Evolutionary conservation across 2,329 filamentous ascomycete species (phyloP).

Genomic region (Furcasterigmium furcatum): DNA sequence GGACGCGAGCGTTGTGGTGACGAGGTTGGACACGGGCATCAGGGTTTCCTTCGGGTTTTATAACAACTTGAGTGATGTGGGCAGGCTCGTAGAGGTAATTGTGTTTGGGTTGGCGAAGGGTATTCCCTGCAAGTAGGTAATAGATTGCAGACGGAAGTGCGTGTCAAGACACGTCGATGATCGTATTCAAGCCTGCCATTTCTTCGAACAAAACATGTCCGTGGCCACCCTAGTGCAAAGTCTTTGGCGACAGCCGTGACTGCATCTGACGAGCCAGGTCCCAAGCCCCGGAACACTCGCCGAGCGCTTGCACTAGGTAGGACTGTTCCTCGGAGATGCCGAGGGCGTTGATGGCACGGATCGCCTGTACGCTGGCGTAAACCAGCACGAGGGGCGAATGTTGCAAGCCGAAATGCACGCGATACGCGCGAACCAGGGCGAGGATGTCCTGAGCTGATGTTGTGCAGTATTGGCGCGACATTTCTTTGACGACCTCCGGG

Average conservation of each 20-base stretch:
- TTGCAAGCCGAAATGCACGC: constrained; percentile 15
- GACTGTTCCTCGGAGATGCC: constrained; percentile 1
- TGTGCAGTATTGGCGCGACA: constrained; percentile 10
- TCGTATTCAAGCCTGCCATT: too few species aligned
- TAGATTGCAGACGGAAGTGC: background rate
- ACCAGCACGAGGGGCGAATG: constrained; percentile 18
- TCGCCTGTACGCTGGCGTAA: constrained; percentile 18
- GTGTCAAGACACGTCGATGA: too few species aligned
- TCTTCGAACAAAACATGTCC: too few species aligned
- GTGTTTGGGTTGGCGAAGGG: background rate
- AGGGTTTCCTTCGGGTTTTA: constrained; percentile 22
- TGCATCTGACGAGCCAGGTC: background rate
- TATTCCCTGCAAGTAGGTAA: background rate
- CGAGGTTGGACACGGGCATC: constrained; percentile 18
- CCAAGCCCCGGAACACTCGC: constrained; percentile 3
- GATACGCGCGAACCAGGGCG: constrained; percentile 14
- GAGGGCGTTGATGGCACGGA: constrained; percentile 6
- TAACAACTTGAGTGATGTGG: constrained; percentile 15
- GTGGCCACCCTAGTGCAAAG: background rate
- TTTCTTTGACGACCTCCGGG: background rate
- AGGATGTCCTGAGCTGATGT: constrained; percentile 16
- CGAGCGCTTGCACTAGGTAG: constrained; percentile 1
- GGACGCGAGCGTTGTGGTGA: constrained; percentile 11
- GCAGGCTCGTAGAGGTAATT: background rate
- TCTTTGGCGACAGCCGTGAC: background rate